Conservation (phyloP, 2,329 filamentous ascomycete species). For the Thielaviopsis ethacetica region DNA sequence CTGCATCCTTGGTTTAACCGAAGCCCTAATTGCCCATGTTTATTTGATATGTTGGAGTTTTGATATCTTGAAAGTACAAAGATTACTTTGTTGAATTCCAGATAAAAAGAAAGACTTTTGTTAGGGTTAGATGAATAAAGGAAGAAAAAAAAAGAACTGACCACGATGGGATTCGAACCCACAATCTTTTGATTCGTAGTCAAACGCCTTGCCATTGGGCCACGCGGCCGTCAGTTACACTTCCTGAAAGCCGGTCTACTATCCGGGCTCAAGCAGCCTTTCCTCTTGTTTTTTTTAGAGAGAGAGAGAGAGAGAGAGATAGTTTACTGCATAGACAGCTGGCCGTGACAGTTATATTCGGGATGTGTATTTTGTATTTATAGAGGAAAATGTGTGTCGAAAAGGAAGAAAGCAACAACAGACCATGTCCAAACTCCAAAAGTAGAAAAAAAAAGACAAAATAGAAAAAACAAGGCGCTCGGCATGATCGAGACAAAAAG, state of each 20-base stretch:
- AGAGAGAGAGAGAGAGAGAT: no score
- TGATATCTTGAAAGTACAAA: no score
- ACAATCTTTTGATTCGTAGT: slow-evolving; percentile 12
- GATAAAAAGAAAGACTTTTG: no score
- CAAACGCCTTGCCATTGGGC: slow-evolving; percentile 12
- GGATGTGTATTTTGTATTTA: not conserved
- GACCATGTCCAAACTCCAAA: not conserved
- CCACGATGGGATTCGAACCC: slow-evolving; percentile 11
- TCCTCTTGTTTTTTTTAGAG: no score
- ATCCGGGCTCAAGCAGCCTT: not conserved
- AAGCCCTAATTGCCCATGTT: no score
- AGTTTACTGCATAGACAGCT: no score
- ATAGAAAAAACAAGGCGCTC: not conserved
- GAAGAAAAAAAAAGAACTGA: not conserved
- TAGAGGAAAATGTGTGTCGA: not conserved
- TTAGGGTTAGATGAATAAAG: no score
- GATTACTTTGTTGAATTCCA: no score
- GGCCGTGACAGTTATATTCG: no score
- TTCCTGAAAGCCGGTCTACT: not conserved
- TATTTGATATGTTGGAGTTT: no score
- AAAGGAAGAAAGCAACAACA: not conserved
- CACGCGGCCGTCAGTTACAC: slow-evolving; percentile 6
- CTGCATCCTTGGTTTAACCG: no score
- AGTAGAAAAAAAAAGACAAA: not conserved
- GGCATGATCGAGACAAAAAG: not conserved